A percentile compares a stretch with the other conserved stretches of the same genome.
Evolutionary conservation across 2,329 filamentous ascomycete genomes (phyloP).

Genomic region (Xylariaceae sp.): DNA sequence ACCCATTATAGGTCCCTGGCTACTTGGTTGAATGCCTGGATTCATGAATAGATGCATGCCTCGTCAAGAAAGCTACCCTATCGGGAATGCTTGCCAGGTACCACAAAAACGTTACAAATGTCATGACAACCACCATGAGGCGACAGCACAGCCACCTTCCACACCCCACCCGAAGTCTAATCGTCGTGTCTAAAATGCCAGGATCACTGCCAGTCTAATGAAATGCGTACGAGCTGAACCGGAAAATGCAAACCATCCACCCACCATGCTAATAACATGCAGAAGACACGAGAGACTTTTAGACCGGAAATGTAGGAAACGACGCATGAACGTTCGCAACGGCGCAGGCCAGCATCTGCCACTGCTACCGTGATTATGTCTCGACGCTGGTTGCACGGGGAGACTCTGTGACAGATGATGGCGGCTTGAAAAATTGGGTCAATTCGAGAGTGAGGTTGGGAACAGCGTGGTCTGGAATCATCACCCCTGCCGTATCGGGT

Average conservation of each 20-base stretch:
- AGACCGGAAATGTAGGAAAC: slow-evolving; percentile 27
- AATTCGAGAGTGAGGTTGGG: slow-evolving; percentile 63
- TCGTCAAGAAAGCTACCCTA: slow-evolving; percentile 22
- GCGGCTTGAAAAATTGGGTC: slow-evolving; percentile 63
- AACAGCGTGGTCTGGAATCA: slow-evolving; percentile 61
- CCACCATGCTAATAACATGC: slow-evolving; percentile 32
- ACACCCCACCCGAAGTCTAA: slow-evolving; percentile 25
- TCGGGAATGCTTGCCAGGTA: slow-evolving; percentile 20
- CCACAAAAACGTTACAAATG: slow-evolving; percentile 25
- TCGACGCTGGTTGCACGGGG: slow-evolving; percentile 40
- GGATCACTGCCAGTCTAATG: slow-evolving; percentile 32
- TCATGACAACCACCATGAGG: slow-evolving; percentile 27
- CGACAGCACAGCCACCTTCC: slow-evolving; percentile 17
- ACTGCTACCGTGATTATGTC: slow-evolving; percentile 26
- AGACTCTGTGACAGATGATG: slow-evolving; percentile 41
- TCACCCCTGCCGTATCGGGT: slow-evolving; percentile 61
- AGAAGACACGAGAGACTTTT: slow-evolving; percentile 31
- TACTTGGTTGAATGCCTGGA: slow-evolving; percentile 26
- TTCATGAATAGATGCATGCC: slow-evolving; percentile 26
- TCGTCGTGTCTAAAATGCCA: slow-evolving; percentile 33
- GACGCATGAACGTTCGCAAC: slow-evolving; percentile 29
- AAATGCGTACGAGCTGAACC: slow-evolving; percentile 28
- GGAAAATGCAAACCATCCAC: slow-evolving; percentile 34
- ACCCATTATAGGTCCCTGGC: slow-evolving; percentile 15
- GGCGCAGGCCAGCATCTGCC: slow-evolving; percentile 13